These are phyloP conservation scores for Albugo laibachii DNA, from an alignment of 352 stramenopile species.

Conservation along the genomic window DNA sequence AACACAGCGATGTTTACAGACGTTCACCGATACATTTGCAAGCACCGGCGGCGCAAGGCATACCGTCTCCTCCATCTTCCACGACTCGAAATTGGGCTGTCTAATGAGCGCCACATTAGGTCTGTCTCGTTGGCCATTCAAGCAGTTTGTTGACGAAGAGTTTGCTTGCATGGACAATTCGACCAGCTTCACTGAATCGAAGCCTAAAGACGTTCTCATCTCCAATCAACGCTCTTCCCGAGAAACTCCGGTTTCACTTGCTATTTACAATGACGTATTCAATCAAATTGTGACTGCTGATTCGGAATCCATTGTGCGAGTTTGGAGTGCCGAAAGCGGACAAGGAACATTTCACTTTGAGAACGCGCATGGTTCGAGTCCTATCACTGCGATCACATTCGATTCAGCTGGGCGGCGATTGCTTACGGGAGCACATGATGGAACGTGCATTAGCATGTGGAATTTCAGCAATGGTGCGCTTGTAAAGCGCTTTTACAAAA, in stretches of 20 bases:
- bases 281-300: conserved; percentile 38
- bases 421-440: conserved; percentile 64
- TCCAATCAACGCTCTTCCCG: too few species aligned
- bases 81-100: conserved; percentile 38
- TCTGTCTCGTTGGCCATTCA: conserved; percentile 45
- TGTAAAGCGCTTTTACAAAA: conserved; percentile 69
- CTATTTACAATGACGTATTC: too few species aligned
- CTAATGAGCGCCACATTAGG: conserved; percentile 49
- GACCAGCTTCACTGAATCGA: conserved; percentile 59
- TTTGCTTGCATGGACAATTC: conserved; percentile 24
- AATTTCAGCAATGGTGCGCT: conserved; percentile 79
- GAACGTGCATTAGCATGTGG: conserved; percentile 68
- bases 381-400: conserved; percentile 67
- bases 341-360: conserved; percentile 68
- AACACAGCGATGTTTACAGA: conserved; percentile 64
- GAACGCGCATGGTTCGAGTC: conserved; percentile 36
- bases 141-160: conserved; percentile 15
- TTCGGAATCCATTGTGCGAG: conserved; percentile 13
- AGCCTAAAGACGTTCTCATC: conserved; percentile 22
- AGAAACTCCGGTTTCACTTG: too few species aligned
- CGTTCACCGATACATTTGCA: conserved; percentile 40
- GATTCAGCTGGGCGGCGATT: conserved; percentile 55
- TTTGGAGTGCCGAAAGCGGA: conserved; percentile 31
- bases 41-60: conserved; percentile 33
- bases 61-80: conserved; percentile 40